Evolutionary conservation across 1,284 basidiomycete species (phyloP), one percentile per base, ranked within the genome.

Genomic region (Anthracocystis panici-leucophaei): DNA sequence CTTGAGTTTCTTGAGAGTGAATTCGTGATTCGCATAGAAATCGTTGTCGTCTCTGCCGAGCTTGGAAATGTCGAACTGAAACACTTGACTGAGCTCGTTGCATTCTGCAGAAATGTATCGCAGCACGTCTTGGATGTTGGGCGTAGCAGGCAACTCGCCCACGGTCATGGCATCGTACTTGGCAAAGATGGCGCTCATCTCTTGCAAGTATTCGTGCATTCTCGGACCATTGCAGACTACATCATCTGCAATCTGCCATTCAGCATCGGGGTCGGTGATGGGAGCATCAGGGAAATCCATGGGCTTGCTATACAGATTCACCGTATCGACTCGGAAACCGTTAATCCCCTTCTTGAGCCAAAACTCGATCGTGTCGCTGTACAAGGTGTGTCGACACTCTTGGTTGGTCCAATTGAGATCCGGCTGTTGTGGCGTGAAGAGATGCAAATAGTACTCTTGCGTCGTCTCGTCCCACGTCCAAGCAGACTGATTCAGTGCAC

Each of bases 391-490:
- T 89, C 33, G 88, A 88, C 62, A 64, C 25, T 69, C 72, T 0
- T 88, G 87, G 79, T 91, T 90, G 35, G 91, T 89, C 91, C 91
- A 93, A 83, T 93, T 92, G 23, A 92, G 86, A 82, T 93, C 92
- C 0, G 92, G 92, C 86, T 93, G 92, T 73, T 90, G 88, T 6
- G 87, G 80, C 67, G 90, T 87, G 83, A 90, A 93, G 1, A 92
- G 81, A 84, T 92, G 91, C 51, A 92, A 88, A 82, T 92, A 92
- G 77, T 90, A 93, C 84, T 92, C 90, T 68, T 90, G 87, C 0
- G 91, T 91, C 20, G 82, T 82, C 67, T 90, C 89, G 82, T 92
- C 90, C 80, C 89, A 91, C 25, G 90, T 88, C 92, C 92, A 93
- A 2, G 90, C 90, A 1, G 89, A 89, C n/a, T 91, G 91, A 85